These are phyloP conservation scores for Blastocystis sp. DNA, from an alignment of 352 stramenopile genomes.

Conservation along the genomic window DNA sequence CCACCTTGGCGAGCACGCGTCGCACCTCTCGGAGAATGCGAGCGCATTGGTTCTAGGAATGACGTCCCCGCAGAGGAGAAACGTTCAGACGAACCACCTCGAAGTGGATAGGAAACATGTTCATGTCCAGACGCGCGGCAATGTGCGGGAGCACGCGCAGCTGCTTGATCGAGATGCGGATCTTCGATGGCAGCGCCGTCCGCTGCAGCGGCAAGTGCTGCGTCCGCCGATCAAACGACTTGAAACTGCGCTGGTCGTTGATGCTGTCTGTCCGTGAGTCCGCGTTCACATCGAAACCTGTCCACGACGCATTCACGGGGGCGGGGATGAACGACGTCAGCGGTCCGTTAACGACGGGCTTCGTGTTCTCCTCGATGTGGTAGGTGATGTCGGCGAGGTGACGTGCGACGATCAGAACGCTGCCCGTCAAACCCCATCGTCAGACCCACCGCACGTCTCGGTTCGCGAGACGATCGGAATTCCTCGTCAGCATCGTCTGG, in stretches of 20 bases:
- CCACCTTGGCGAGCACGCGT: not conserved
- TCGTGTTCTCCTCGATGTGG: not conserved
- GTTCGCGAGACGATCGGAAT: not conserved
- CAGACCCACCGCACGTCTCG: not conserved
- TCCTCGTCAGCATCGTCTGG: too few species aligned
- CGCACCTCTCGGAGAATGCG: not conserved
- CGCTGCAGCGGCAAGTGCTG: not conserved
- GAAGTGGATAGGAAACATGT: not conserved
- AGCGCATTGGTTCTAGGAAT: not conserved
- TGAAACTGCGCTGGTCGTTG: not conserved
- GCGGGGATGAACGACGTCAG: not conserved
- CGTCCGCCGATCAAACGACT: not conserved
- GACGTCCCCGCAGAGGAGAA: not conserved
- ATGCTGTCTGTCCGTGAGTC: not conserved
- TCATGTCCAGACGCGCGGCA: not conserved
- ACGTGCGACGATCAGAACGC: not conserved
- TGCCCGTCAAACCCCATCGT: not conserved
- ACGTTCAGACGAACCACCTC: not conserved
- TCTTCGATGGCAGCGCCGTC: not conserved
- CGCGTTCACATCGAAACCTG: not conserved
- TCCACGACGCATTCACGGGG: not conserved
- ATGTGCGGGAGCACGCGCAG: not conserved
- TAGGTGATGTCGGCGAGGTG: not conserved
- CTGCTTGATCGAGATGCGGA: not conserved
- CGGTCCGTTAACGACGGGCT: not conserved